A percentile compares a stretch with the other conserved stretches of the same genome.
phyloP scores from a whole-genome alignment of 73 alveolate species.

The Effrenium voratum region DNA sequence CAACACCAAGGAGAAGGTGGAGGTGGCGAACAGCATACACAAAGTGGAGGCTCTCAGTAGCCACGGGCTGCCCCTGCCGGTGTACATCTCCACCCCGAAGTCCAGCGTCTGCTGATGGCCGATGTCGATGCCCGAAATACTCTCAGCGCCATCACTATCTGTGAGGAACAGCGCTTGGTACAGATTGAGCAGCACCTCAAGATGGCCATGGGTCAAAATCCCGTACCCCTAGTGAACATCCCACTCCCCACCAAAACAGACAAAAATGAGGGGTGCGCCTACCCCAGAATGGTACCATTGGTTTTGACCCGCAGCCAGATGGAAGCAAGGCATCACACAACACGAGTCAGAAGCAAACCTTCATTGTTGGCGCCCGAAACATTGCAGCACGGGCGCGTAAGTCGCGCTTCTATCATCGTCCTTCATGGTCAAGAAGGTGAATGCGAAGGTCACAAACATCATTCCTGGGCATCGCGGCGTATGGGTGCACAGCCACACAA shows the following conservation, averaged over 20 bases:
- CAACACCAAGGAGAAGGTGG: conserved; percentile 61
- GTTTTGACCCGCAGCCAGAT: too few species aligned
- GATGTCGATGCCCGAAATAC: conserved; percentile 84
- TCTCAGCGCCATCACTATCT: conserved; percentile 83
- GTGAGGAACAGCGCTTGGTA: conserved; percentile 77
- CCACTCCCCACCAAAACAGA: too few species aligned
- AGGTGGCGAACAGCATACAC: conserved; percentile 71
- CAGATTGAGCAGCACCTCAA: conserved; percentile 55
- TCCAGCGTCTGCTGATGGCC: conserved; percentile 92
- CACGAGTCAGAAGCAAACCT: too few species aligned
- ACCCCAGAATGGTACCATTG: too few species aligned
- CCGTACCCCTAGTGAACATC: too few species aligned
- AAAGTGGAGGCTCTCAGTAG: conserved; percentile 44
- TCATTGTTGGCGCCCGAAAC: too few species aligned
- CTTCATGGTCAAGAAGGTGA: conserved; percentile 79
- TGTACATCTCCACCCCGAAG: conserved; percentile 81
- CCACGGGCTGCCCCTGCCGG: conserved; percentile 60
- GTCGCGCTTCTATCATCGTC: conserved; percentile 59
- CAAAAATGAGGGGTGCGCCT: too few species aligned
- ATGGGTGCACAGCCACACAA: too few species aligned
- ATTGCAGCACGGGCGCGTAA: not conserved
- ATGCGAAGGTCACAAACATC: conserved; percentile 88
- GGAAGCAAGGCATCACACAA: too few species aligned
- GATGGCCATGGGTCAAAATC: too few species aligned
- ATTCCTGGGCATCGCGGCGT: conserved; percentile 62